Evolutionary conservation across 1,284 basidiomycete genomes (phyloP), one percentile per base, ranked within the genome.

Genomic region (Anthracocystis setariae): DNA sequence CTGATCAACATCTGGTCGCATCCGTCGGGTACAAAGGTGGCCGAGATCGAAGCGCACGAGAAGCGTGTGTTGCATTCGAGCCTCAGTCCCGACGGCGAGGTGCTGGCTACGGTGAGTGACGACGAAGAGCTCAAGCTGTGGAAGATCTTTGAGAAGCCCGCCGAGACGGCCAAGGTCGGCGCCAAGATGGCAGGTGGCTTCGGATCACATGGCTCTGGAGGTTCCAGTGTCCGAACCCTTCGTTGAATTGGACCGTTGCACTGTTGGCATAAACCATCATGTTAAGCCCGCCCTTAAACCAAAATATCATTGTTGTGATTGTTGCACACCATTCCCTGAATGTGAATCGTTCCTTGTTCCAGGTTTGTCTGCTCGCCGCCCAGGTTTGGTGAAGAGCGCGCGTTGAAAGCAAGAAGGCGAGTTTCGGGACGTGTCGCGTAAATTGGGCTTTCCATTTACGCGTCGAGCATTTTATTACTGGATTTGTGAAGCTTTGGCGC

Each of bases 121-220:
- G 78, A 82, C 56, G 81, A 82, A 53, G 80, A 76, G 57, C 61
- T 82, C 27, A 80, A 80, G 71, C 73, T 82, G n/a, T 82, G 81
- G 81, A 69, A 70, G 40, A 54, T 82, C 40, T 82, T 82, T 58
- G 81, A 81, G 58, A 73, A 78, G 62, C 64, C 68, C 17, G 49
- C 40, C 8, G 76, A 78, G 48, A 33, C 58, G 25, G 29, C 39
- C 45, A 78, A 78, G 56, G 71, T 50, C 29, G 29, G 29, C 21
- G 49, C 46, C 13, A 72, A 72, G 32, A 27, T 48, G 24, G 18
- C 35, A 5, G 44, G 39, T 35, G 66, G 54, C 3, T 59, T 66
- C 42, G 55, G 58, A n/a, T 39, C 51, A 17, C 58, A 66, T 18
- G 27, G 44, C 33, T 50, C 52, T 27, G 63, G 51, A 18, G 47